These are phyloP conservation scores for Skeletonema potamos DNA, from an alignment of 108 stramenopile species.

Conservation along the genomic window DNA sequence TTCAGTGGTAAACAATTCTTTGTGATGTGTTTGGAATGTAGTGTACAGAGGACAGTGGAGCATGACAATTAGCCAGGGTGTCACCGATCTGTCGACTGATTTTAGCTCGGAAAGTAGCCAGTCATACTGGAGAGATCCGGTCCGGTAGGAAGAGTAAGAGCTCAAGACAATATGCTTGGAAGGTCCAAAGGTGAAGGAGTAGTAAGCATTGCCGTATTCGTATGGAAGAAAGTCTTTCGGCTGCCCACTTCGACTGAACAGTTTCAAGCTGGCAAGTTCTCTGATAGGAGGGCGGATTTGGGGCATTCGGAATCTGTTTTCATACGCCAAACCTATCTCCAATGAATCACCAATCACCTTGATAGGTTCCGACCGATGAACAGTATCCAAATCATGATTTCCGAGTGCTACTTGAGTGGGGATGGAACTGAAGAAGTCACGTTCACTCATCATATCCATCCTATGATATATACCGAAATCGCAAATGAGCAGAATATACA, in stretches of 20 bases:
- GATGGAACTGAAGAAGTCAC: slow-evolving; percentile 46
- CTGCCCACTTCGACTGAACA: slow-evolving; percentile 42
- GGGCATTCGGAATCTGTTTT: slow-evolving; percentile 81
- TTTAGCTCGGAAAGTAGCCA: slow-evolving; percentile 74
- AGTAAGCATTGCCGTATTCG: slow-evolving; percentile 85
- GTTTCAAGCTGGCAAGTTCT: slow-evolving; percentile 49
- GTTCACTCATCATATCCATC: slow-evolving; percentile 77
- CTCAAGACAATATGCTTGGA: slow-evolving; percentile 74
- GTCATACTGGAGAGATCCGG: slow-evolving; percentile 61
- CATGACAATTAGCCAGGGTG: slow-evolving; percentile 85
- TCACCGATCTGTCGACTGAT: slow-evolving; percentile 59
- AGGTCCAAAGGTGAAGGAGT: slow-evolving; percentile 68
- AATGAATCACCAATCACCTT: slow-evolving; percentile 24
- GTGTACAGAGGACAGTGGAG: slow-evolving; percentile 86
- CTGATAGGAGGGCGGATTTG: slow-evolving; percentile 54
- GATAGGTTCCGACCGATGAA: background rate
- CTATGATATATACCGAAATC: background rate
- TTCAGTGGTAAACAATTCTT: slow-evolving; percentile 63
- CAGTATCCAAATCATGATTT: slow-evolving; percentile 84
- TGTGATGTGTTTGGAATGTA: slow-evolving; percentile 65
- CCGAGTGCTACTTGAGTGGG: slow-evolving; percentile 71
- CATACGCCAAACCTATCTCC: slow-evolving; percentile 74
- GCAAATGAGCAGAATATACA: background rate
- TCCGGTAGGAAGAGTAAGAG: slow-evolving; percentile 64
- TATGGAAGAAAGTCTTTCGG: slow-evolving; percentile 68